Conservation (phyloP, 2,329 filamentous ascomycete genomes). For the Arthrocladium fulminans region DNA sequence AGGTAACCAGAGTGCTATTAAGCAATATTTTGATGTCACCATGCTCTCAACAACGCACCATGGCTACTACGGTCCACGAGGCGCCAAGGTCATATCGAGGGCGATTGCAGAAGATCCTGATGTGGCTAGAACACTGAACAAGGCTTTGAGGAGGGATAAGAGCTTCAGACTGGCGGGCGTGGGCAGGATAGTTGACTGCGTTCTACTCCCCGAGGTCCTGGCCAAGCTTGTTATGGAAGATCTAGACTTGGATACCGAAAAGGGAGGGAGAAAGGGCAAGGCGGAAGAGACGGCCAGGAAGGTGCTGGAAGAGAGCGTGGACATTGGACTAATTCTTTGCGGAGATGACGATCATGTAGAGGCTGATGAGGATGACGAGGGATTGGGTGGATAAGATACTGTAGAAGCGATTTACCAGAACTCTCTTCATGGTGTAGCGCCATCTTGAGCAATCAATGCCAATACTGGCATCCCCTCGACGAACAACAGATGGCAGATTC, state of each 20-base stretch:
- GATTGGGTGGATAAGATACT: background rate
- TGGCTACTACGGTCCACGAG: conserved; percentile 76
- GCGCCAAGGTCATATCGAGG: conserved; percentile 58
- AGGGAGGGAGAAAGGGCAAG: conserved; percentile 27
- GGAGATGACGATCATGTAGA: conserved; percentile 54
- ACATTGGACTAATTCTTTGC: conserved; percentile 59
- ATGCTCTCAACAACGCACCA: conserved; percentile 51
- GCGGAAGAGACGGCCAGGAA: conserved; percentile 33
- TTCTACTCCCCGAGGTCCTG: conserved; percentile 65
- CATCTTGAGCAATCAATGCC: background rate
- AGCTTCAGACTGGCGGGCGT: conserved; percentile 59
- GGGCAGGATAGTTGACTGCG: conserved; percentile 61
- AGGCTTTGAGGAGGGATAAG: conserved; percentile 53
- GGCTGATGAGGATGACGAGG: conserved; percentile 27
- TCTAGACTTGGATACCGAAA: conserved; percentile 35
- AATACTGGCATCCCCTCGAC: background rate
- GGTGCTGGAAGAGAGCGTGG: conserved; percentile 58
- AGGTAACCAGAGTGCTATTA: conserved; percentile 29
- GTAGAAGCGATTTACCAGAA: background rate
- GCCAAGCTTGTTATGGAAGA: conserved; percentile 51
- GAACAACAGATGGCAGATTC: background rate
- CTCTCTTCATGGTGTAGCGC: background rate
- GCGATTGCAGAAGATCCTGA: conserved; percentile 37
- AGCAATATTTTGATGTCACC: conserved; percentile 37
- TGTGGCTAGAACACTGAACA: conserved; percentile 53